Evolutionary conservation across 2,329 filamentous ascomycete genomes (phyloP).

Genomic region (Aspergillus aculeatinus): DNA sequence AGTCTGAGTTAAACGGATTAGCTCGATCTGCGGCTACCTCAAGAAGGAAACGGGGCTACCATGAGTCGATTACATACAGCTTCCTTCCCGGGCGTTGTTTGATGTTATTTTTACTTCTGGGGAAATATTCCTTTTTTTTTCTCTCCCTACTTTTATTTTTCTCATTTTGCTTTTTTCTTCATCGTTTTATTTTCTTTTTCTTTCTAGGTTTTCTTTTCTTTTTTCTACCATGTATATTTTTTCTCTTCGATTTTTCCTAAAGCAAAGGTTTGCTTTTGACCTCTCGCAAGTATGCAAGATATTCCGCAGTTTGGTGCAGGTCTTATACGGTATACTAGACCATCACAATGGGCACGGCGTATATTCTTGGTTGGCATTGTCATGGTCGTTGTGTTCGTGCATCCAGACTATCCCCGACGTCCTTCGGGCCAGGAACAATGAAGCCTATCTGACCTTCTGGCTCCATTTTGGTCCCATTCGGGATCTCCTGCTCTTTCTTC

Average conservation of each 20-base stretch:
- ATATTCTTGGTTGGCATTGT: background rate
- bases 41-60: slow-evolving; percentile 22
- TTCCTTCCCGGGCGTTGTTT: slow-evolving; percentile 13
- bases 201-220: background rate
- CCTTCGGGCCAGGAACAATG: background rate
- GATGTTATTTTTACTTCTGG: slow-evolving; percentile 6
- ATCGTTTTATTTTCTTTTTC: slow-evolving; percentile 5
- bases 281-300: background rate
- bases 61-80: slow-evolving; percentile 23
- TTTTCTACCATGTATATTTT: background rate
- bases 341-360: background rate
- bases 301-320: background rate
- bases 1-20: slow-evolving; percentile 5
- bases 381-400: background rate
- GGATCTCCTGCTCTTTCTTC: background rate
- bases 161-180: slow-evolving; percentile 1
- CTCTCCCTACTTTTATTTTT: background rate
- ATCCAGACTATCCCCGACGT: background rate
- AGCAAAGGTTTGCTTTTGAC: background rate
- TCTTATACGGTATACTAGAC: background rate
- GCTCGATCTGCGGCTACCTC: slow-evolving; percentile 18
- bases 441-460: background rate
- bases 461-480: background rate
- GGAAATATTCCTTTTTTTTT: background rate
- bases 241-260: background rate